A percentile compares a stretch with the other conserved stretches of the same genome.
Evolutionary conservation across 805 yeast genomes (phyloP).

Genomic region (Hanseniaspora mollemarum): DNA sequence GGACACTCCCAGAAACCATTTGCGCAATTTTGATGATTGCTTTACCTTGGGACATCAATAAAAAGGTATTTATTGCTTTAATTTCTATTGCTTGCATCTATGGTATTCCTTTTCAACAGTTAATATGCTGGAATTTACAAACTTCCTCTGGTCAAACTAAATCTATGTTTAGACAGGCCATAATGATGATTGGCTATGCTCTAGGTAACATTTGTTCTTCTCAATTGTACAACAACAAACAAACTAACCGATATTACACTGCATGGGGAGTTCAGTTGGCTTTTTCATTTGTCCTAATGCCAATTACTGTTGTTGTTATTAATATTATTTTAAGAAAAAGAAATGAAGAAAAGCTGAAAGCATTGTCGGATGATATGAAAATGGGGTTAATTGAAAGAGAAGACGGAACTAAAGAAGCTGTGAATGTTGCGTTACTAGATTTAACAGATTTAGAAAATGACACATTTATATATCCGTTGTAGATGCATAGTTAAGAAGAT

Average conservation of each 20-base stretch:
- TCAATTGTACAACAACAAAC: constrained; percentile 41
- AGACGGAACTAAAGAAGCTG: constrained; percentile 25
- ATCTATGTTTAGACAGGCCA: constrained; percentile 37
- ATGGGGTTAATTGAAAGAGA: constrained; percentile 27
- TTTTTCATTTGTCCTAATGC: constrained; percentile 39
- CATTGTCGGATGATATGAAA: constrained; percentile 20
- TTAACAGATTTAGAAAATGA: constrained; percentile 45
- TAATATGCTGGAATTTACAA: constrained; percentile 31
- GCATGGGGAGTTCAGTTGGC: constrained; percentile 50
- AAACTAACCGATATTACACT: constrained; percentile 36
- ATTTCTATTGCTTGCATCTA: constrained; percentile 38
- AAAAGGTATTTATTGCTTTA: constrained; percentile 37
- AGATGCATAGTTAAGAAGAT: too few relatives aligned
- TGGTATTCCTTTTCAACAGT: constrained; percentile 34
- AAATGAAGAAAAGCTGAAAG: constrained; percentile 33
- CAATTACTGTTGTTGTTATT: constrained; percentile 35
- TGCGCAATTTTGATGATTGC: constrained; percentile 39
- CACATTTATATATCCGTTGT: constrained; percentile 42
- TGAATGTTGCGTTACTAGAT: constrained; percentile 36
- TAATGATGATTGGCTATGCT: constrained; percentile 35
- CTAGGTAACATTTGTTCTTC: constrained; percentile 45
- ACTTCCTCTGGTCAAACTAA: constrained; percentile 42
- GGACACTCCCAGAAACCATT: constrained; percentile 36
- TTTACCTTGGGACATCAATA: constrained; percentile 35
- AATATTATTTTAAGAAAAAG: constrained; percentile 37